Conservation (phyloP, 441 rosid genomes). For the Corymbia calophylla region DNA sequence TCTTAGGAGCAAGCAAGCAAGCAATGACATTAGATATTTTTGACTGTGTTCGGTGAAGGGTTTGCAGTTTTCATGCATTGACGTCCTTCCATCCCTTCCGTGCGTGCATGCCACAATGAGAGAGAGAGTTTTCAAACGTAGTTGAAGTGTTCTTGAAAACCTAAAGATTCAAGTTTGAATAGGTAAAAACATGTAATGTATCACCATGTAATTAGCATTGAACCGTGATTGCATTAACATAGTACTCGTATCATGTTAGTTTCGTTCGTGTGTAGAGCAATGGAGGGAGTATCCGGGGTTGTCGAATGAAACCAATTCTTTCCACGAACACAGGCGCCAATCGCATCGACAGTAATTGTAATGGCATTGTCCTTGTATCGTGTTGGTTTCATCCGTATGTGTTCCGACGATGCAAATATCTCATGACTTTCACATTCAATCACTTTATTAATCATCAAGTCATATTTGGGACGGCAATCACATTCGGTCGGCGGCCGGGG, state of each 20-base stretch:
- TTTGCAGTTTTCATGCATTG: not conserved
- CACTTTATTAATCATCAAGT: not conserved
- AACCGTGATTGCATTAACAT: not conserved
- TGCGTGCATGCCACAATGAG: not conserved
- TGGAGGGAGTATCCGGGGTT: not conserved
- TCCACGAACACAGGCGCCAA: not conserved
- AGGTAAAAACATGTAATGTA: not conserved
- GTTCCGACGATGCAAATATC: not conserved
- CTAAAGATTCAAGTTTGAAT: not conserved
- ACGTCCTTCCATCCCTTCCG: not conserved
- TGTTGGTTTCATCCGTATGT: not conserved
- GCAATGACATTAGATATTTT: not conserved
- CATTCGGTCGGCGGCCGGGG: fast-evolving
- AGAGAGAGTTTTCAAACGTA: not conserved
- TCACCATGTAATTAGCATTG: not conserved
- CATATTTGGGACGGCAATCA: too few species aligned
- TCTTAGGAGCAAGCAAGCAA: not conserved
- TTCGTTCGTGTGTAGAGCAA: not conserved
- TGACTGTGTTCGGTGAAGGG: not conserved
- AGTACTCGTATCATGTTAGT: not conserved
- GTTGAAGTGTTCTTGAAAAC: not conserved
- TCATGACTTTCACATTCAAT: not conserved
- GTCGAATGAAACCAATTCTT: not conserved
- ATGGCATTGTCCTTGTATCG: fast-evolving
- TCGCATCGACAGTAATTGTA: not conserved